Base-by-base conservation (phyloP, 495 filamentous ascomycete genomes). In the Chaetomium cochliodes region DNA sequence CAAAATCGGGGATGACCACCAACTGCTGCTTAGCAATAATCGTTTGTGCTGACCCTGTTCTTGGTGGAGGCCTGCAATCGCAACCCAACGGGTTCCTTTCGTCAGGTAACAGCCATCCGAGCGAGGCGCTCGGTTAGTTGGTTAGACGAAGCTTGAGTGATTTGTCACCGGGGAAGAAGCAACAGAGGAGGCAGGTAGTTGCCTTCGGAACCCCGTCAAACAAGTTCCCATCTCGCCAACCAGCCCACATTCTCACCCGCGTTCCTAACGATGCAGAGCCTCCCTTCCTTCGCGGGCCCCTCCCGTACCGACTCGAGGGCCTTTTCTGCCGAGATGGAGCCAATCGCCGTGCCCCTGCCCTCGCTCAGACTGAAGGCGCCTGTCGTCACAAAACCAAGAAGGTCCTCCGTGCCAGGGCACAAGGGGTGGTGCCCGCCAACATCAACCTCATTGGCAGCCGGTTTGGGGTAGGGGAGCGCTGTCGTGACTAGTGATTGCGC, bases 321-420 rank as follows among this genome's bases (percentile, higher is more conserved):
- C 76, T 84, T 90, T 5, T 72, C 77, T 4, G 92, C 76, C 3
- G 84, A 76, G 23, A 97, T 75, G 20, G 83, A 87, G 0, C 90
- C 94, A 63, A 98, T 81, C 0, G 88, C 93, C 25, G 87, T 87
- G 0, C 87, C 88, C 70, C 82, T 83, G 2, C 93, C 94, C 63
- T 92, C 85, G 7, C 85, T 86, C 4, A 97, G 80, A 67, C 90
- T 90, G 67, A 88, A 97, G 57, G 90, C 88, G 2, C 93, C 94
- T 2, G 88, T 90, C 25, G 92, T 97, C 23, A 97, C 87, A 72
- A 96, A 98, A 0, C 94, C 94, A 46, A 98, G 89, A 33, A 97
- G 78, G 70, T 97, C 91, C 16, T 84, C 81, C 65, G 90, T 89
- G 1, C 78, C 75, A 0, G 94, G 94, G 6, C 90, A 85, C 1